Evolutionary conservation across 2,329 filamentous ascomycete genomes (phyloP), one percentile per base, ranked within the genome.

Genomic region (Plectosphaerella cucumerina): DNA sequence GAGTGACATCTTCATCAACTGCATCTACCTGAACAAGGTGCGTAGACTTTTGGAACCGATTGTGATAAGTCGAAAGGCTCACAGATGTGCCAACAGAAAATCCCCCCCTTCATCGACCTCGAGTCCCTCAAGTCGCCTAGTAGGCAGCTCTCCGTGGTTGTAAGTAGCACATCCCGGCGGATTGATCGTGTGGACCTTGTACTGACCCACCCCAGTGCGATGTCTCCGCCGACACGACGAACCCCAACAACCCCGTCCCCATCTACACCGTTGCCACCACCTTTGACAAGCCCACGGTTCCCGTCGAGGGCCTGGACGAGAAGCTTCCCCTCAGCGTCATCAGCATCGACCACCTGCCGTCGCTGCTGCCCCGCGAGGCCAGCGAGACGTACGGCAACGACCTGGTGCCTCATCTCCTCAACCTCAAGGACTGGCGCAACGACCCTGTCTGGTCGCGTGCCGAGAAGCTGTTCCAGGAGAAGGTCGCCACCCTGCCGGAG

Each of bases 261-360:
- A 85, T 96, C 64, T 96, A 96, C 76, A 78, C 79, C 58, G 83
- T 88, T 65, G 89, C 89, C 69, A 96, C 89, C 45, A 94, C 90
- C 20, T 97, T 97, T 65, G 82, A 85, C 65, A 84, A 89, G 65
- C 93, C 92, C n/a, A 96, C 90, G 1, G 85, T 96, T 0, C 80
- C 85, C 1, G 87, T 94, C 21, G 74, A 82, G 33, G 69, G 83
- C 77, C 57, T 81, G 73, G 62, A 77, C 69, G 65, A 74, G 50
- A 72, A 74, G 49, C 80, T 83, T 1, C 78, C 81, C 8, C 72
- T 96, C 51, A 85, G 81, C 45, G 89, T 97, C 59, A 96, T 97
- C 70, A 87, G 84, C 66, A 94, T 95, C 62, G 89, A 95, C 69
- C 90, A 95, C 65, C 77, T 95, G 48, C 90, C 90, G 4, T 87